phyloP scores from a whole-genome alignment of 345 rosid genomes.

The Pugionium cornutum region DNA sequence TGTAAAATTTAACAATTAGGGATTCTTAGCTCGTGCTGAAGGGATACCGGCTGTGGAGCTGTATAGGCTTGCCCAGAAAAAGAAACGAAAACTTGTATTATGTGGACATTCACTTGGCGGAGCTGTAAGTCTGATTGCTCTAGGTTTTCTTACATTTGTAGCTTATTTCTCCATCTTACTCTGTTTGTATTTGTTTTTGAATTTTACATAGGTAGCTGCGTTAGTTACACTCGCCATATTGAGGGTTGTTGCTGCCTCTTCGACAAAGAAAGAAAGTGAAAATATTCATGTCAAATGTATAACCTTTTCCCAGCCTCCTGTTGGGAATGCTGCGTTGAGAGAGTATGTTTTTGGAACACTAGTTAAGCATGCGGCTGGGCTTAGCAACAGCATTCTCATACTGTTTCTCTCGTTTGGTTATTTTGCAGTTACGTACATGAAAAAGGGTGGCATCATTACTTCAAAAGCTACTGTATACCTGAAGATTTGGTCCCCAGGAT shows the following conservation, averaged over 20 bases:
- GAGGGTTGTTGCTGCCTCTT: conserved; percentile 82
- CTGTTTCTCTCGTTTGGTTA: not conserved
- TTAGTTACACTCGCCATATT: conserved; percentile 96
- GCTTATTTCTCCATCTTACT: conserved; percentile 21
- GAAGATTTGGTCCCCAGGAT: conserved; percentile 96
- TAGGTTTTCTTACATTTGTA: conserved; percentile 1
- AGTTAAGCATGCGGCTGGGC: conserved; percentile 16
- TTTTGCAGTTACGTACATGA: conserved; percentile 74
- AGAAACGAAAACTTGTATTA: conserved; percentile 84
- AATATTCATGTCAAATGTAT: conserved; percentile 82
- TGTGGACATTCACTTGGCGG: conserved; percentile 99
- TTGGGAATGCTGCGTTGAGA: conserved; percentile 94
- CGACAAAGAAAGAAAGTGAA: conserved; percentile 64
- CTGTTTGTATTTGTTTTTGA: conserved; percentile 19
- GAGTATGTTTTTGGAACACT: conserved; percentile 52
- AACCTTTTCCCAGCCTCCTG: conserved; percentile 96
- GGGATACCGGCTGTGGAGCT: conserved; percentile 97
- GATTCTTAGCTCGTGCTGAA: conserved; percentile 95
- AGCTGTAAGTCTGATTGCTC: conserved; percentile 62
- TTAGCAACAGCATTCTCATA: conserved; percentile 5
- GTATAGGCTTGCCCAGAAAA: conserved; percentile 93
- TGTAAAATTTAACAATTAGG: conserved; percentile 46
- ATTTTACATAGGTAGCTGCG: conserved; percentile 70
- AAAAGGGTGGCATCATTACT: conserved; percentile 92
- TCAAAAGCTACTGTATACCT: conserved; percentile 95